Base-by-base conservation (phyloP, 2,329 filamentous ascomycete species). In the Hawksworthiomyces lignivorus region DNA sequence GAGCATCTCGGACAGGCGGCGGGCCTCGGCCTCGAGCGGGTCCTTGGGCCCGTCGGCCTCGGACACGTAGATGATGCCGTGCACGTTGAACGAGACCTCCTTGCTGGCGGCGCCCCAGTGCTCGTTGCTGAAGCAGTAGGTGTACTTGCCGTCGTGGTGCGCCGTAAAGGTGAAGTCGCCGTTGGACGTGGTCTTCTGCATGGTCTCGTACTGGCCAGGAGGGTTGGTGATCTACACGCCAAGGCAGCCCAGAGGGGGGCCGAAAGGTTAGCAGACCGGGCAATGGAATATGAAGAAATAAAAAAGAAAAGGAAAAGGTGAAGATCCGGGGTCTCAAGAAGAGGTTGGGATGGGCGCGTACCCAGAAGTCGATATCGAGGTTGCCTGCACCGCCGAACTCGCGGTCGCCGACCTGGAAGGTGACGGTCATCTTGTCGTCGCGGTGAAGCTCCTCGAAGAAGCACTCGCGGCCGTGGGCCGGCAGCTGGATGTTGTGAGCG, bases 81-180 rank as follows among this genome's bases (percentile, higher is more conserved):
- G 92, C 39, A 98, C 92, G 64, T 98, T 98, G 79, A 98, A 98
- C 43, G 87, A 94, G 41, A 98, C 90, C 65, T 98, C 92, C 69
- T 98, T 98, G 61, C 80, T 94, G 64, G 87, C 87, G 45, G 89
- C 88, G 45, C 87, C 86, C 88, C 90, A 98, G 64, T 92, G 84
- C 72, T 97, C 90, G 68, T 98, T 98, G 67, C 92, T 94, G 70
- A 98, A 98, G 79, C 92, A 98, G 79, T 98, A 98, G 44, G 77
- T 72, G 70, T 85, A 96, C 68, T 85, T 88, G 51, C 92, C 92
- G 63, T 98, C 89, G 59, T 80, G 68, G 54, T 75, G 71, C 39
- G 92, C 89, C 29, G 80, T 84, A 67, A 98, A 97, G 45, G 86
- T 86, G 70, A 94, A 87, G 65, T 97, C 90, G 60, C 92, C 92